Evolutionary conservation across 2,329 filamentous ascomycete genomes (phyloP).

Genomic region (Raffaelea ambrosiae): DNA sequence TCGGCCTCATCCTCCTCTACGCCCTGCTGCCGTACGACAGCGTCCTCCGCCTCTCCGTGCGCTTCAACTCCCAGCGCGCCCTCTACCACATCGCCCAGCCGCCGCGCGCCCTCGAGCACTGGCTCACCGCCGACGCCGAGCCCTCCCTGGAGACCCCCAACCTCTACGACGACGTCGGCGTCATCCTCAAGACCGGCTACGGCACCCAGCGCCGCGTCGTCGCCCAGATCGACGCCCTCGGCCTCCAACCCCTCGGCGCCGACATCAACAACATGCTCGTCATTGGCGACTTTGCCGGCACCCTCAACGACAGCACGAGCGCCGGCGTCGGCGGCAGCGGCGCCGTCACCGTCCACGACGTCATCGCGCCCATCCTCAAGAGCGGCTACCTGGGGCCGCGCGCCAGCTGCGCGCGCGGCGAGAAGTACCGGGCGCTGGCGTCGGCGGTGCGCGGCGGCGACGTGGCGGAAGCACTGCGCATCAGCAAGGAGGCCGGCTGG

Average conservation of each 20-base stretch:
- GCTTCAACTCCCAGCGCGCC: conserved; percentile 16
- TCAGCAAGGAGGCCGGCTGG: conserved; percentile 35
- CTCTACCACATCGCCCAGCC: conserved; percentile 28
- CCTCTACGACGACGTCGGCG: conserved; percentile 35
- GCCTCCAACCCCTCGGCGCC: conserved; percentile 24
- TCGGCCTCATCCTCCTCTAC: conserved; percentile 11
- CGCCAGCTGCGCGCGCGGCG: conserved; percentile 22
- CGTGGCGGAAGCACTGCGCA: conserved; percentile 24
- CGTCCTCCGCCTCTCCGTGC: conserved; percentile 16
- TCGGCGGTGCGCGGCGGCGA: conserved; percentile 28
- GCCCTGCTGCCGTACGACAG: conserved; percentile 21
- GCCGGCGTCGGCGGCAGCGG: conserved; percentile 13
- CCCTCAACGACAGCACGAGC: conserved; percentile 1
- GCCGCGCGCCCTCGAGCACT: conserved; percentile 4
- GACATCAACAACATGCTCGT: conserved; percentile 36
- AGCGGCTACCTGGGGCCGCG: conserved; percentile 22
- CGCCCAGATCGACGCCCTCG: conserved; percentile 37
- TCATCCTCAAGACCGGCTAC: conserved; percentile 48
- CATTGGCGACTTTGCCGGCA: conserved; percentile 40
- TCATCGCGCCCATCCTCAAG: conserved; percentile 23
- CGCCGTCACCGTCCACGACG: conserved; percentile 28
- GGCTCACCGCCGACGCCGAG: conserved; percentile 6
- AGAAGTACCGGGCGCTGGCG: conserved; percentile 31
- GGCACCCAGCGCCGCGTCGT: conserved; percentile 41
- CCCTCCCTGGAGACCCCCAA: neutral